Evolutionary conservation across 176 grass and related monocot genomes (phyloP), one percentile per base, ranked within the genome.

Genomic region (Carex pumila): DNA sequence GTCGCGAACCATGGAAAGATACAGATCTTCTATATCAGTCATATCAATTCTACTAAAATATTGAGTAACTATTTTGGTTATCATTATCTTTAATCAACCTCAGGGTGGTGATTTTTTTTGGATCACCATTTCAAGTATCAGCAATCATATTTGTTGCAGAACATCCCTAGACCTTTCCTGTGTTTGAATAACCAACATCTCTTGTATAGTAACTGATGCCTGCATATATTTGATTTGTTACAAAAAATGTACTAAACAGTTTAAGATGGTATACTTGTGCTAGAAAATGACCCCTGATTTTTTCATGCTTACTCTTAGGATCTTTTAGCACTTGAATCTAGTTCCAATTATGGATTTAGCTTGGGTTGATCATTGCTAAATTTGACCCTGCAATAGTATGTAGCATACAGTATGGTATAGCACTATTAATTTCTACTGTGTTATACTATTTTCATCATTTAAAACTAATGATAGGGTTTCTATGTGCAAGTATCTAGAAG

Each of bases 361-460:
- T 17, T 53, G 41, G 71, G 12, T 75, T 75, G 71, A 53, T 54
- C 52, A 15, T 70, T 41, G 32, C 34, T 54, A 21, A 75, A 18
- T 75, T 54, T 29, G 71, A 74, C 3, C n/a, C 9, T 52, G 52
- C 6, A 52, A 52, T n/a, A 22, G 65, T 17, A 68, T 37, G 65
- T 12, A 7, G 31, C 1, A 2, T 37, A 68, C 65, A 68, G 32
- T 18, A 36, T 37, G 29, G 65, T 29, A 71, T 3, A 47, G 0
- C 8, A 9, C 19, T 74, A 19, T 52, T 22, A 12, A 50, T 50
- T 43, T 70, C 67, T 70, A 70, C 31, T 60, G 12, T 18, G 63
- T 47, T 85, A 76, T 61, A 85, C 69, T 39, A 12, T 85, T 85
- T 69, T n/a, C 36, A 49, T 55, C 30, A 49, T 12, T 49, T 50